phyloP scores from a whole-genome alignment of 495 filamentous ascomycete genomes.

The Extremus antarcticus region DNA sequence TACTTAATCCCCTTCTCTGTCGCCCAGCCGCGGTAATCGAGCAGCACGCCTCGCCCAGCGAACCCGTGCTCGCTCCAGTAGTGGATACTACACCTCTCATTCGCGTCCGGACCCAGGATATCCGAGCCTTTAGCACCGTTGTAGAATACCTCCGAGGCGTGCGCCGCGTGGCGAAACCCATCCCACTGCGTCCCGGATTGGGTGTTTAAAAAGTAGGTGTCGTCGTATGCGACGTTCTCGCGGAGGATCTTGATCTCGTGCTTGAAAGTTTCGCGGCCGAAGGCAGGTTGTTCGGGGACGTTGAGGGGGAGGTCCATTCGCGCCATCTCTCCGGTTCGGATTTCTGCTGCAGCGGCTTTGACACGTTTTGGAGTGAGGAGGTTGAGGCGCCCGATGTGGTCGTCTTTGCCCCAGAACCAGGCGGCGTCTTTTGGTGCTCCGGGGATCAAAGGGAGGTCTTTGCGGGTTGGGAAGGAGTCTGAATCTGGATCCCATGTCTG shows the following conservation, averaged over 20 bases:
- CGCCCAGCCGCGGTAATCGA: conserved; percentile 42
- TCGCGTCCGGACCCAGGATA: conserved; percentile 41
- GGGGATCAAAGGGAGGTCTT: conserved; percentile 40
- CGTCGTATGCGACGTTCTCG: conserved; percentile 47
- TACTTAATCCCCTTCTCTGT: conserved; percentile 38
- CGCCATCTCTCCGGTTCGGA: conserved; percentile 42
- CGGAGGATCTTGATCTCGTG: conserved; percentile 45
- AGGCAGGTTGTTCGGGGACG: conserved; percentile 40
- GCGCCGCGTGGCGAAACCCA: conserved; percentile 42
- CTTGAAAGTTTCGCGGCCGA: conserved; percentile 45
- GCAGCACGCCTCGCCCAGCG: conserved; percentile 46
- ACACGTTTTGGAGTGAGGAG: conserved; percentile 47
- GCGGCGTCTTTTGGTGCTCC: conserved; percentile 35
- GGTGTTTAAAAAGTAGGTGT: conserved; percentile 64
- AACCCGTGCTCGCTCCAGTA: conserved; percentile 41
- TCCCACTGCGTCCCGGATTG: conserved; percentile 74
- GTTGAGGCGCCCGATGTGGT: conserved; percentile 47
- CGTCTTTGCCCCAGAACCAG: conserved; percentile 56
- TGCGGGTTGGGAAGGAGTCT: conserved; percentile 40
- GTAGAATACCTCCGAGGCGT: conserved; percentile 39
- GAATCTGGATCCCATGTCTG: conserved; percentile 36
- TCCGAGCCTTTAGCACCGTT: conserved; percentile 43
- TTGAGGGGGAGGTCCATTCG: conserved; percentile 43
- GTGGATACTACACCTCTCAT: conserved; percentile 41
- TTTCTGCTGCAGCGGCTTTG: conserved; percentile 40